Base-by-base conservation (phyloP, 441 rosid species). In the Pelargonium australe region DNA sequence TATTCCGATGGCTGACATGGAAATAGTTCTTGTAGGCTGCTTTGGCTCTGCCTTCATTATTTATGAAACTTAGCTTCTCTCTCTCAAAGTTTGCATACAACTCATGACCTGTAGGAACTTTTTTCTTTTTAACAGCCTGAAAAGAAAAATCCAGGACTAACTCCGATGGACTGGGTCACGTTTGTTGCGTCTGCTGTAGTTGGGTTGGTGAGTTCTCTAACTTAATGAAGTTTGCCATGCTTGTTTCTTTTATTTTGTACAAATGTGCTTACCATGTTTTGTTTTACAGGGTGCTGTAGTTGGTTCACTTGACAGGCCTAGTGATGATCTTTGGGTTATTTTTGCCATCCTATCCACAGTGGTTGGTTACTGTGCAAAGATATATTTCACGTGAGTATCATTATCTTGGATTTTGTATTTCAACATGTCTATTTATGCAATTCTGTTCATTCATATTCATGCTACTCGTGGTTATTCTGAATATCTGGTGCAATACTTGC, bases 1-100 rank as follows among this genome's bases (percentile, higher is more conserved):
- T 76, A 88, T 86, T 76, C 89, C 90, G 55, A 86, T 80, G 90
- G 87, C 90, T 66, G 89, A 83, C 74, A 65, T 81, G 87, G 92
- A 87, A 65, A 85, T 87, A 45, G 92, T 85, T 20, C 87, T 87
- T 68, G 86, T 87, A 70, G 79, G 86, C 61, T 67, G 65, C 62
- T 51, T 66, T 66, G n/a, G 4, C 4, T 47, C 67, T 45, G 17
- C 41, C 37, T 51, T 51, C 31, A 6, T 40, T 23, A 20, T 13
- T 63, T 41, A 28, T 31, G 37, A 31, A 31, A 3, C 37, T 31
- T 31, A 31, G 37, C 37, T 31, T 31, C 37, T 31, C 37, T 31
- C 37, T 5, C 17, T 7, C 11, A 58, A 63, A 25, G 23, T 25
- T 40, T 28, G 19, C 34, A 61, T 47, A 16, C 11, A 19, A 61